Conservation (phyloP, 257 asterid genomes). For the Thymus mandschuricus region DNA sequence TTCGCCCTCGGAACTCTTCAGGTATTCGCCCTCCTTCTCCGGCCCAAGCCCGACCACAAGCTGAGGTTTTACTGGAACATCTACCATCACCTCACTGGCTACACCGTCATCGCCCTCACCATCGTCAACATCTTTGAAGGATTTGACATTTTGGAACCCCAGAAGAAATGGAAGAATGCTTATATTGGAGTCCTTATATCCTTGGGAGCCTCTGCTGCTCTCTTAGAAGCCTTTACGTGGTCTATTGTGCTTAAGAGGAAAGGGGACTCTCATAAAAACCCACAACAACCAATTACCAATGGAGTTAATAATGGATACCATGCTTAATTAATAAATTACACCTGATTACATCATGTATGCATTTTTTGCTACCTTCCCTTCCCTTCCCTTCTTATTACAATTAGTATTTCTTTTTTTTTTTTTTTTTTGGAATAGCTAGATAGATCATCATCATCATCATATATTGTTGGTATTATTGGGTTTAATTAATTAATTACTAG, state of each 20-base stretch:
- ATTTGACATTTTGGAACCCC: conserved; percentile 66
- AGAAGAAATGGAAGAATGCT: conserved; percentile 61
- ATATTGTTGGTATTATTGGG: neutral
- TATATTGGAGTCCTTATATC: conserved; percentile 59
- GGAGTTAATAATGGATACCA: conserved; percentile 42
- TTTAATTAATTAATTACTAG: neutral
- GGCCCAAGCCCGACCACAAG: conserved; percentile 90
- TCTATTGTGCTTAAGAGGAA: conserved; percentile 58
- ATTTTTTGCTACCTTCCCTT: too few species aligned
- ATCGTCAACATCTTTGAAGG: conserved; percentile 73
- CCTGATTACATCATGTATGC: too few species aligned
- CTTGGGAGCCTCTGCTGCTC: conserved; percentile 48
- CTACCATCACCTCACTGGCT: conserved; percentile 67
- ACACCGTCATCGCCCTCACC: conserved; percentile 56
- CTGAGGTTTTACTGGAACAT: conserved; percentile 78
- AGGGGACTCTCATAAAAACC: conserved; percentile 26
- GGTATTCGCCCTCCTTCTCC: conserved; percentile 66
- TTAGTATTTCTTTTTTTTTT: too few species aligned
- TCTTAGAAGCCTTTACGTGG: conserved; percentile 74
- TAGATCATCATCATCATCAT: too few species aligned
- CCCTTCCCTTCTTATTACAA: too few species aligned
- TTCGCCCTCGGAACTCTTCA: conserved; percentile 78
- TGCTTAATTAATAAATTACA: conserved; percentile 16
- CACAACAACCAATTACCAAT: conserved; percentile 30
- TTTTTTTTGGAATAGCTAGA: too few species aligned